Base-by-base conservation (phyloP, 441 rosid species). In the Kokia cookei region DNA sequence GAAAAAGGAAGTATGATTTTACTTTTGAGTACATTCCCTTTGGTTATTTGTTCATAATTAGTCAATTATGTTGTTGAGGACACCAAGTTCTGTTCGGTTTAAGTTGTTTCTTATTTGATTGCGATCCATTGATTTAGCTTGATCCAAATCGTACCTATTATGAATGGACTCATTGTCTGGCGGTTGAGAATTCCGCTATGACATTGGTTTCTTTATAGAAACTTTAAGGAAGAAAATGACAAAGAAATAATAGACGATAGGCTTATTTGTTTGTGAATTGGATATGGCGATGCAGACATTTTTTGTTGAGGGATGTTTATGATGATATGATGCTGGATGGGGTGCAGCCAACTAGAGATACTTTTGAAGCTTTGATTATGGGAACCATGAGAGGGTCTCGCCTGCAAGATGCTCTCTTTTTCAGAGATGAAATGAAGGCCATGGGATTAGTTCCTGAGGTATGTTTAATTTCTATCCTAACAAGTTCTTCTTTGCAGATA, bases 271-370 rank as follows among this genome's bases (percentile, higher is more conserved):
- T n/a, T 51, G 51, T 53, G 43, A 26, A 8, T 76, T 48, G 58
- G 24, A 51, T 13, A 60, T 26, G 59, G 74, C 74, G 69, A 27
- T 71, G 65, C 69, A 92, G 98, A 88, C 71, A 73, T 72, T 89
- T 19, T 75, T 74, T 96, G 81, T 65, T 96, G 86, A 90, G 94
- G 78, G 97, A 93, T 80, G 97, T 77, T n/a, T 91, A 89, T 67
- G 97, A 90, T 75, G 99, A 96, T 78, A 88, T 92, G 99, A 79
- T 87, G 90, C 83, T 96, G 68, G 98, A 96, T 77, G 98, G 97
- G 40, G 97, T 96, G 75, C 92, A 92, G 78, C 99, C 98, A 15
- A 84, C 83, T 48, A 80, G 92, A 73, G 98, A 93, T 68, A 78
- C 82, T 26, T 93, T 92, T 75, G 92, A 88, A 79, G 86, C 97